Evolutionary conservation across 352 stramenopile genomes (phyloP), one percentile per base, ranked within the genome.

Genomic region (Phytopythium ostracodes): DNA sequence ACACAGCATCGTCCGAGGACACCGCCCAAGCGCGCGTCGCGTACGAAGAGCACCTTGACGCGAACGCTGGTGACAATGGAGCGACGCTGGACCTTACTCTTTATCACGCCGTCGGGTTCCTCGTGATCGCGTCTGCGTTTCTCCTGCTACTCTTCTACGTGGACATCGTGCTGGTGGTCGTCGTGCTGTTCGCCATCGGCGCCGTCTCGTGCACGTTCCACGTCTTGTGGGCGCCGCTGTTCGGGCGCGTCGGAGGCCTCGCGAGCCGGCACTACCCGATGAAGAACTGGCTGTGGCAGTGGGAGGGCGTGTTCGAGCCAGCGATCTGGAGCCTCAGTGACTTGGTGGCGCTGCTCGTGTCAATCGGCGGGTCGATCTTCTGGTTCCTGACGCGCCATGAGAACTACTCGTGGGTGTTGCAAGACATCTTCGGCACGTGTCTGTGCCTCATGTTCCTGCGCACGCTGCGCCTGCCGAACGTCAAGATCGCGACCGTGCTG

Each of bases 391-490:
- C 65, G 29, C 79, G 94, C 53, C 83, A 87, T 52, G 76, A 96
- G 62, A 66, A 83, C 12, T 91, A 90, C 68, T 82, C 79, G 40
- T 98, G 94, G 93, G 66, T 98, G 20, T 77, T 97, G 20, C 96
- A 98, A 65, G 90, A 98, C 70, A 59, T 97, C 46, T 96, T 98
- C 44, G 95, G 94, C 36, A 66, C 94, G 22, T 98, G 92, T 70
- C 94, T 98, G 69, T 98, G 92, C 68, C 86, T 98, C 31, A 65
- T 97, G 15, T 98, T 98, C 62, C 71, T 98, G 36, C 75, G 80
- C 25, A 90, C 92, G 27, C 93, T 98, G 56, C 93, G 95, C 44
- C 73, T 98, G 44, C 94, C 95, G 52, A 96, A 88, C 60, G 82
- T 98, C 63, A 91, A 93, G 73, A 92, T 98, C 25, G 96, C 92